Evolutionary conservation across 2,329 filamentous ascomycete species (phyloP).

Genomic region (Atkinsonella hypoxylon): DNA sequence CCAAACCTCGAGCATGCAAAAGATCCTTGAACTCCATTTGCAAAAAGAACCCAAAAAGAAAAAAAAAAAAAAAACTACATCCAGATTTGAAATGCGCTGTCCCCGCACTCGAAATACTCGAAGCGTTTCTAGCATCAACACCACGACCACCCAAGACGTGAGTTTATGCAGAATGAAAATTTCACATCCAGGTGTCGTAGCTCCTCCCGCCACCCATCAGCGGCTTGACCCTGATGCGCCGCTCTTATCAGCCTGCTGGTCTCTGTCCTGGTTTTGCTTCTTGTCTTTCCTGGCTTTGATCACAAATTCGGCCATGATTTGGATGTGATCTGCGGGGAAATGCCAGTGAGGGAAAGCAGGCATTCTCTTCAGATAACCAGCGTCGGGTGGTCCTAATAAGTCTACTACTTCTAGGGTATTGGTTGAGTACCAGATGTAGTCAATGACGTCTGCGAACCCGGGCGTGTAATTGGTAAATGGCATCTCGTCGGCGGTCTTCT

Average conservation of each 20-base stretch:
- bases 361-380: constrained; percentile 71
- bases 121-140: constrained; percentile 5
- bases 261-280: constrained; percentile 52
- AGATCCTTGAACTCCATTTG: constrained; percentile 26
- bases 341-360: constrained; percentile 91
- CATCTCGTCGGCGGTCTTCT: constrained; percentile 71
- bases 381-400: constrained; percentile 76
- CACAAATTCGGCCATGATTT: constrained; percentile 78
- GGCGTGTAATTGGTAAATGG: constrained; percentile 96
- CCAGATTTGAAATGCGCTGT: constrained; percentile 19
- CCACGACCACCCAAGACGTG: constrained; percentile 1
- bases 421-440: constrained; percentile 96
- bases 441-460: constrained; percentile 81
- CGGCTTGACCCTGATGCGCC: constrained; percentile 18
- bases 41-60: constrained; percentile 26
- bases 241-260: constrained; percentile 45
- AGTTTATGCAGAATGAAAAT: neutral
- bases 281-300: constrained; percentile 81
- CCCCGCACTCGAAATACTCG: neutral
- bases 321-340: constrained; percentile 87
- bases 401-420: constrained; percentile 77
- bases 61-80: constrained; percentile 21
- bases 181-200: neutral
- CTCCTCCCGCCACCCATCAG: constrained; percentile 11
- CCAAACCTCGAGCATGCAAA: constrained; percentile 8